phyloP scores from a whole-genome alignment of 2,329 filamentous ascomycete species.

The Ophiostoma sp. region DNA sequence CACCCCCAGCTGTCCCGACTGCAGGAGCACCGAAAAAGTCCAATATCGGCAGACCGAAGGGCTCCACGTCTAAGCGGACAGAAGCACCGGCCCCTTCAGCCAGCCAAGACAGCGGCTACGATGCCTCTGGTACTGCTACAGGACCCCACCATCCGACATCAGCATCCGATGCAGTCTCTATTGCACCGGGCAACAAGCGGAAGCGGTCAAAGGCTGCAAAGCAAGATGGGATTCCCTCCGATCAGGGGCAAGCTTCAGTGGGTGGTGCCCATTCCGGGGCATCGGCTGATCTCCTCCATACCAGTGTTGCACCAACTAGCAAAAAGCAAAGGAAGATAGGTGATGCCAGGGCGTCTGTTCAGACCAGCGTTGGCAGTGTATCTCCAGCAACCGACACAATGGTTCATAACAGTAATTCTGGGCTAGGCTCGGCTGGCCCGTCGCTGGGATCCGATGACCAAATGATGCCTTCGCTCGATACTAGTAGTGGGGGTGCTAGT shows the following conservation, averaged over 20 bases:
- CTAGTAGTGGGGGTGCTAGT: slow-evolving; percentile 1
- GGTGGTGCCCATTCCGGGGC: slow-evolving; percentile 12
- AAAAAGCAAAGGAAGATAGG: slow-evolving; percentile 39
- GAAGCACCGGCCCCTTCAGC: neutral
- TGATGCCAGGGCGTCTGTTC: slow-evolving; percentile 28
- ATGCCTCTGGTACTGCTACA: neutral
- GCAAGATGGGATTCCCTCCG: slow-evolving; percentile 4
- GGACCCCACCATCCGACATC: slow-evolving; percentile 12
- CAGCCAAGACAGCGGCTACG: slow-evolving; percentile 2
- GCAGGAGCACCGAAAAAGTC: slow-evolving; percentile 26
- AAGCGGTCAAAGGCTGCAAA: slow-evolving; percentile 30
- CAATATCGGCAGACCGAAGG: slow-evolving; percentile 39
- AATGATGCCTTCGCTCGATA: slow-evolving; percentile 22
- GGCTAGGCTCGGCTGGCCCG: neutral
- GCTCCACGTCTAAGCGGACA: slow-evolving; percentile 30
- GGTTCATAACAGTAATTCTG: neutral
- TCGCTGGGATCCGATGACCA: slow-evolving; percentile 17
- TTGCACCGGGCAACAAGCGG: slow-evolving; percentile 29
- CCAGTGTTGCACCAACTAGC: slow-evolving; percentile 27
- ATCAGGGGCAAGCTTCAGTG: neutral
- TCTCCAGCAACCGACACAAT: slow-evolving; percentile 19
- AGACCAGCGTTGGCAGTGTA: slow-evolving; percentile 23
- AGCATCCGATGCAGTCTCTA: slow-evolving; percentile 11
- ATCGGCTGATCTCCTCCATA: neutral
- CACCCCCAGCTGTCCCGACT: slow-evolving; percentile 27